phyloP scores from a whole-genome alignment of 169 alveolate genomes.

The Neospora caninum region DNA sequence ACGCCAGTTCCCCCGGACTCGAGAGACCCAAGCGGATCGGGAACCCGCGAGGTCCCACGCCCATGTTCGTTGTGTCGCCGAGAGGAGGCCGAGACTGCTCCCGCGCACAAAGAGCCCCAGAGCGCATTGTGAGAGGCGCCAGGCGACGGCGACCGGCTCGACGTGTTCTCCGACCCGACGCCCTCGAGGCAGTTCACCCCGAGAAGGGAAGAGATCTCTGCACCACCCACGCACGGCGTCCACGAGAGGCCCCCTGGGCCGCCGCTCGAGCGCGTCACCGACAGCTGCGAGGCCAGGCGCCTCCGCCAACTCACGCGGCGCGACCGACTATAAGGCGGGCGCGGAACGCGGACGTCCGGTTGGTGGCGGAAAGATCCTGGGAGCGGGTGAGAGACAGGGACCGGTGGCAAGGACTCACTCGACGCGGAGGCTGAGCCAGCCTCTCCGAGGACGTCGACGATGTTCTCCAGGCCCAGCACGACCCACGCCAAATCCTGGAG shows the following conservation, averaged over 20 bases:
- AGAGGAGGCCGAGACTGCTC: not conserved
- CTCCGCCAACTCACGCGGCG: not conserved
- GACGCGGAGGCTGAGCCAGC: not conserved
- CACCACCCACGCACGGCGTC: not conserved
- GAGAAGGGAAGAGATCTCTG: not conserved
- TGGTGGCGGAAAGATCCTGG: not conserved
- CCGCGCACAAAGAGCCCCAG: not conserved
- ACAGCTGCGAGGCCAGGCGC: not conserved
- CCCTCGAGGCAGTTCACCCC: not conserved
- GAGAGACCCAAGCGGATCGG: not conserved
- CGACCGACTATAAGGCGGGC: not conserved
- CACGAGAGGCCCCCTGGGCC: slow-evolving; percentile 13
- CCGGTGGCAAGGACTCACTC: not conserved
- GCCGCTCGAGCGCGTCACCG: not conserved
- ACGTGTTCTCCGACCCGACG: not conserved
- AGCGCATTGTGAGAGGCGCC: not conserved
- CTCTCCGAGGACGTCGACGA: not conserved
- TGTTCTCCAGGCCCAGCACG: not conserved
- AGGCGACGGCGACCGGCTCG: not conserved
- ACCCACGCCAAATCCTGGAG: slow-evolving; percentile 19
- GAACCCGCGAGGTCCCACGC: not conserved
- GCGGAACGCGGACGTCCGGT: not conserved
- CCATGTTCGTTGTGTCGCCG: not conserved
- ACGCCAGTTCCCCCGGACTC: not conserved
- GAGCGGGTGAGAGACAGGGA: not conserved